Evolutionary conservation across 176 grass and related monocot genomes (phyloP).

Genomic region (Avena insularis): DNA sequence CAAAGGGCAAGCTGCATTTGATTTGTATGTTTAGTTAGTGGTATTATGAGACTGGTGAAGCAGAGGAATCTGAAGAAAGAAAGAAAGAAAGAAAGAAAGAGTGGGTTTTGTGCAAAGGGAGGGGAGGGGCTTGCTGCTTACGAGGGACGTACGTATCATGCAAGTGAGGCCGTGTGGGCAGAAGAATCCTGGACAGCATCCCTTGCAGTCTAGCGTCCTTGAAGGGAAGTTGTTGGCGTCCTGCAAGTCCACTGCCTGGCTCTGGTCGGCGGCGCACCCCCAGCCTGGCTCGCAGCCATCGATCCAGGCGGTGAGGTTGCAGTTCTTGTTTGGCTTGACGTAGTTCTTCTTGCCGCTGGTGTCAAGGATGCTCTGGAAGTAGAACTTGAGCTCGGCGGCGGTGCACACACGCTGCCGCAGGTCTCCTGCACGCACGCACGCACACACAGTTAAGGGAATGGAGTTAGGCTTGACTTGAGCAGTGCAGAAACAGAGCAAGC

Average conservation of each 20-base stretch:
- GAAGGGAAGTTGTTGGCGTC: conserved; percentile 62
- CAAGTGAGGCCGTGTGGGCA: conserved; percentile 92
- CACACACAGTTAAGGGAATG: no score
- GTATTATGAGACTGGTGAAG: no score
- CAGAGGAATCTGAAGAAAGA: no score
- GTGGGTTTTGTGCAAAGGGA: no score
- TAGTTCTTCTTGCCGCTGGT: conserved; percentile 68
- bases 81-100: no score
- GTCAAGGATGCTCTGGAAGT: conserved; percentile 76
- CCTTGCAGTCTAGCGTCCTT: conserved; percentile 53
- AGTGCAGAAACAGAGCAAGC: no score
- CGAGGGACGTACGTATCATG: conserved; percentile 79
- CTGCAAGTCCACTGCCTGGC: conserved; percentile 51
- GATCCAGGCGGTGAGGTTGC: conserved; percentile 86
- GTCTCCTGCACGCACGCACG: conserved; percentile 52
- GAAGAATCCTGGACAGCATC: conserved; percentile 86
- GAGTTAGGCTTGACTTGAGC: no score
- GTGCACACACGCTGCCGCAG: conserved; percentile 74
- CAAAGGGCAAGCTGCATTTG: conserved; percentile 78
- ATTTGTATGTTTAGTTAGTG: no score
- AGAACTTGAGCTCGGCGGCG: conserved; percentile 86
- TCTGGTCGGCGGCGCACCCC: conserved; percentile 53
- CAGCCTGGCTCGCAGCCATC: conserved; percentile 90
- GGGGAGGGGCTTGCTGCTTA: conserved; percentile 15
- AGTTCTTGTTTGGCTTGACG: conserved; percentile 85